Evolutionary conservation across 1,284 basidiomycete genomes (phyloP).

Genomic region (Tremellales sp.): DNA sequence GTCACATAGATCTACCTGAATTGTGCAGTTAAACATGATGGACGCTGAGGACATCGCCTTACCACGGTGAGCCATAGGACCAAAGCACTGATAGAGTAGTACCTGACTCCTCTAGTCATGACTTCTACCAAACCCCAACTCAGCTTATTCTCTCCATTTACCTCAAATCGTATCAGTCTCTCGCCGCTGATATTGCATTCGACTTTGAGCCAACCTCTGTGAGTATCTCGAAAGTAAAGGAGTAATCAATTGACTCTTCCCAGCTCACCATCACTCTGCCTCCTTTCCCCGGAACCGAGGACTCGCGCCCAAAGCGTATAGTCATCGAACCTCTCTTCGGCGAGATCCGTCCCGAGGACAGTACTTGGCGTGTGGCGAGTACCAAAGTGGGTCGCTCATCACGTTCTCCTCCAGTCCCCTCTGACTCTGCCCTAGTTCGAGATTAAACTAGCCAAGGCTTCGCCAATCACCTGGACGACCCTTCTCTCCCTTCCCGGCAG

Average conservation of each 20-base stretch:
- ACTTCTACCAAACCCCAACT: conserved; percentile 82
- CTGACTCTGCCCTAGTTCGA: conserved; percentile 50
- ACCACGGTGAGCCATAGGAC: neutral
- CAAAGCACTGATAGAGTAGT: neutral
- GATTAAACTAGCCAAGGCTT: conserved; percentile 37
- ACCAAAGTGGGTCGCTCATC: conserved; percentile 74
- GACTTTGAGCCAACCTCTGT: conserved; percentile 64
- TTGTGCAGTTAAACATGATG: no score
- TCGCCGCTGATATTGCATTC: conserved; percentile 57
- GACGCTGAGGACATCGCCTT: conserved; percentile 1
- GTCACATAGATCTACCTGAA: no score
- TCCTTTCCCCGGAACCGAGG: conserved; percentile 62
- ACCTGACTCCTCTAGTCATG: conserved; percentile 63
- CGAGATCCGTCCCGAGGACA: conserved; percentile 64
- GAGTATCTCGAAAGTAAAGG: conserved; percentile 19
- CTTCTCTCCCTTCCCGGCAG: conserved; percentile 27
- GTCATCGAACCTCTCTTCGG: conserved; percentile 67
- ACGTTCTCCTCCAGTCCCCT: conserved; percentile 56
- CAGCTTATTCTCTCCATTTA: conserved; percentile 70
- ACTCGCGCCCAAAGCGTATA: conserved; percentile 54
- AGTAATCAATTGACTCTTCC: conserved; percentile 2
- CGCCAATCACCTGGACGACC: conserved; percentile 62
- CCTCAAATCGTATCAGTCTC: conserved; percentile 58
- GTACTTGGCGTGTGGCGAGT: conserved; percentile 66
- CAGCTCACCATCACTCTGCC: conserved; percentile 46